phyloP scores from a whole-genome alignment of 2,329 filamentous ascomycete species.

The Fusarium albosuccineum region DNA sequence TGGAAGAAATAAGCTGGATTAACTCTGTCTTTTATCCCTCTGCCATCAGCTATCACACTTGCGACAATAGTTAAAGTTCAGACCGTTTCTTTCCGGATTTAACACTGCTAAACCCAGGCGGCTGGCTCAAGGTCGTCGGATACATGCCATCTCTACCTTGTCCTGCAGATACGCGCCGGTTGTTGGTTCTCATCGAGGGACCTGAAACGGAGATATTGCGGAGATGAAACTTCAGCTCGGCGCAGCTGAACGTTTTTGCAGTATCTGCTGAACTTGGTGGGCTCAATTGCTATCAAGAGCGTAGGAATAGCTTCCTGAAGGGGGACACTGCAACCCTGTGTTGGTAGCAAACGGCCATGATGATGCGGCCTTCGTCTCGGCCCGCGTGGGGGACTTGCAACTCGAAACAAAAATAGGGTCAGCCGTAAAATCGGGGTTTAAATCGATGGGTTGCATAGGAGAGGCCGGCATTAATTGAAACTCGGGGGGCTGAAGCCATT shows the following conservation, averaged over 20 bases:
- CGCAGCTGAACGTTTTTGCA: too few species aligned
- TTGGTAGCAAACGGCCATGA: slow-evolving; percentile 5
- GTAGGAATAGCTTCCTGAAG: neutral
- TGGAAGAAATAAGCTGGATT: neutral
- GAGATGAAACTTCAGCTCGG: neutral
- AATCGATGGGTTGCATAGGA: neutral
- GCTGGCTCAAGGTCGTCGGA: neutral
- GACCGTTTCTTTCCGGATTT: neutral
- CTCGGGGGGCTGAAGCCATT: slow-evolving; percentile 2
- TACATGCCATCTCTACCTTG: neutral
- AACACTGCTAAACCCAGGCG: too few species aligned
- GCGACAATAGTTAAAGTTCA: neutral
- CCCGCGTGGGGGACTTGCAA: slow-evolving; percentile 46
- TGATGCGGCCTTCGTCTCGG: slow-evolving; percentile 16
- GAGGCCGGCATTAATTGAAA: slow-evolving; percentile 24
- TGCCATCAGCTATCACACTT: neutral
- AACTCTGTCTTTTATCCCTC: neutral
- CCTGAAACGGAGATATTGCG: neutral
- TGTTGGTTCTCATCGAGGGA: neutral
- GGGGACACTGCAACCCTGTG: slow-evolving; percentile 4
- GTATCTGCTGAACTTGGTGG: too few species aligned
- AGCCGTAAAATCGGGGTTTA: neutral
- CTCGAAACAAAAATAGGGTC: slow-evolving; percentile 14
- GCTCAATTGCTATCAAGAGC: too few species aligned
- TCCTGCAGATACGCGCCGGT: slow-evolving; percentile 32